phyloP scores from a whole-genome alignment of 2,329 filamentous ascomycete genomes.

The Tolypocladium endophyticum region DNA sequence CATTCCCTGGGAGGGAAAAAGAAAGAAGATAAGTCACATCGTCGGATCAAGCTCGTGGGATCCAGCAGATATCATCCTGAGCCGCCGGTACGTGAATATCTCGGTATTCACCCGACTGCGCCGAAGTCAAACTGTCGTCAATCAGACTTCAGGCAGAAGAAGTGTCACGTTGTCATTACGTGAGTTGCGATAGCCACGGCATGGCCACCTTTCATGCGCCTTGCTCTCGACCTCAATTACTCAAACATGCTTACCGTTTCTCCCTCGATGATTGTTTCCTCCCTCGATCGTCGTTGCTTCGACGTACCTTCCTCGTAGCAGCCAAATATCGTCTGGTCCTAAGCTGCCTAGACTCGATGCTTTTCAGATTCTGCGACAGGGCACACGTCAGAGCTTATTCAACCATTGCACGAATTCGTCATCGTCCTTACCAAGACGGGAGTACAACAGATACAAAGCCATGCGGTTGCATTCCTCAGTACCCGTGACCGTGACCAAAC shows the following conservation, averaged over 20 bases:
- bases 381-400: conserved; percentile 2
- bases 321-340: not conserved
- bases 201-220: not conserved
- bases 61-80: not conserved
- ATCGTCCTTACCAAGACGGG: conserved; percentile 67
- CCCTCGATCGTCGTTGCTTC: not conserved
- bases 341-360: conserved; percentile 25
- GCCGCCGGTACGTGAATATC: not conserved
- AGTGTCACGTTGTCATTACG: not conserved
- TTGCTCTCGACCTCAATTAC: not conserved
- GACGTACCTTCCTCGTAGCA: not conserved
- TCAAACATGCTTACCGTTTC: not conserved
- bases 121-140: not conserved
- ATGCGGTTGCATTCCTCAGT: conserved; percentile 98
- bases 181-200: not conserved
- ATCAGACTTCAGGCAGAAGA: not conserved
- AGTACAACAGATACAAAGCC: conserved; percentile 99
- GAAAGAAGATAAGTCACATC: not conserved
- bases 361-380: conserved; percentile 30
- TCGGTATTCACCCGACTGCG: not conserved
- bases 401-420: conserved; percentile 11
- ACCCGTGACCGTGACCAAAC: conserved; percentile 91
- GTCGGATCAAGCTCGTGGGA: not conserved
- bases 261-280: not conserved
- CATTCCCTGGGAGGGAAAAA: not conserved